Conservation (phyloP, 345 rosid genomes). For the Salix caprea region DNA sequence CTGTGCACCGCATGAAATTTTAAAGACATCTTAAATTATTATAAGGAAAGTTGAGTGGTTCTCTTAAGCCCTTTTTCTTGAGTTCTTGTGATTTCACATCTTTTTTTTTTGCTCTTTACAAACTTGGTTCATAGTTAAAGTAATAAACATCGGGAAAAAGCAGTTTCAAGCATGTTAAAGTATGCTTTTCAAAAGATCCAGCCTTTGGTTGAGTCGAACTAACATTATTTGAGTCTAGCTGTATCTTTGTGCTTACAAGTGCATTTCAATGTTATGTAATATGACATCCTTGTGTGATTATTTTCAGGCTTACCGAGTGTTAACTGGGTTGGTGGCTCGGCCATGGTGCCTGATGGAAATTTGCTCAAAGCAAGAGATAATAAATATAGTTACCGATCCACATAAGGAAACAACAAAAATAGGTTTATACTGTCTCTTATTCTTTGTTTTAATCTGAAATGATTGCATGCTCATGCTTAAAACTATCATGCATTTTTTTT, state of each 20-base stretch:
- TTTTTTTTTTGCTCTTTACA: not conserved
- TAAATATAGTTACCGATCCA: conserved; percentile 59
- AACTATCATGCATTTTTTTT: not conserved
- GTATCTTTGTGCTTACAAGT: not conserved
- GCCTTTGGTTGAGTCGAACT: not conserved
- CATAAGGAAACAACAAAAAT: conserved; percentile 61
- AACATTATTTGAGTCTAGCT: not conserved
- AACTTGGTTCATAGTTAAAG: not conserved
- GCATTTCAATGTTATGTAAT: not conserved
- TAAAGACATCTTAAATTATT: not conserved
- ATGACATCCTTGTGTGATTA: conserved; percentile 10
- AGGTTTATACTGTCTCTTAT: conserved; percentile 35
- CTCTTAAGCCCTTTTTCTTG: not conserved
- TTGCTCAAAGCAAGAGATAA: conserved; percentile 68
- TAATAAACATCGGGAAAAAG: not conserved
- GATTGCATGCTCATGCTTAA: not conserved
- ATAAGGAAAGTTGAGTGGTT: not conserved
- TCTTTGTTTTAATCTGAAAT: not conserved
- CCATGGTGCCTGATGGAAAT: conserved; percentile 84
- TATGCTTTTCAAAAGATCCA: not conserved
- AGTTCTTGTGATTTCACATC: not conserved
- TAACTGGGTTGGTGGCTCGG: conserved; percentile 71
- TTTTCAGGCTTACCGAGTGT: conserved; percentile 68
- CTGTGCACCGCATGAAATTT: not conserved
- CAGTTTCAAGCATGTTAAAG: not conserved